Conservation (phyloP, 2,329 filamentous ascomycete genomes). For the Parastagonospora nodorum region DNA sequence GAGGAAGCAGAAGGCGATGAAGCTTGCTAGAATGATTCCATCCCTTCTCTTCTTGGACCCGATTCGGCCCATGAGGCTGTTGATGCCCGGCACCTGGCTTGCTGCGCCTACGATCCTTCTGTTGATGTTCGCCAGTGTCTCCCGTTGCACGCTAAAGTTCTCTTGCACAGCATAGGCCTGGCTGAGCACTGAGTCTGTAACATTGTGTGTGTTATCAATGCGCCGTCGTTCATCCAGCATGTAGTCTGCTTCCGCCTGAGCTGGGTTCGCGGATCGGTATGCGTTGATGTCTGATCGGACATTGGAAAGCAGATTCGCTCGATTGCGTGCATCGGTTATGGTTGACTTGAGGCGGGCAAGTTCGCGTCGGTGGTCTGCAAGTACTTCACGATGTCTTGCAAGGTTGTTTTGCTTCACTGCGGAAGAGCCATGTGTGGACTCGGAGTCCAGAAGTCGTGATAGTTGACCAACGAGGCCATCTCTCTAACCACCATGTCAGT, state of each 20-base stretch:
- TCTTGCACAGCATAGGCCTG: conserved; percentile 98
- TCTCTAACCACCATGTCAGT: conserved; percentile 60
- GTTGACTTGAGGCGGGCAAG: conserved; percentile 73
- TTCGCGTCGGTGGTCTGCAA: conserved; percentile 84
- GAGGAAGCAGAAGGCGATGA: conserved; percentile 91
- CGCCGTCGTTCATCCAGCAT: conserved; percentile 89
- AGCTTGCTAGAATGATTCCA: conserved; percentile 87
- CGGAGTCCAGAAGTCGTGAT: conserved; percentile 87
- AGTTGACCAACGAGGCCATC: conserved; percentile 82
- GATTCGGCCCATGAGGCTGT: conserved; percentile 88
- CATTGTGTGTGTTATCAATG: conserved; percentile 86
- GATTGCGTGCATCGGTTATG: conserved; percentile 78
- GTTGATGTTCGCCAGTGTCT: conserved; percentile 87
- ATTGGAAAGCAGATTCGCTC: conserved; percentile 86
- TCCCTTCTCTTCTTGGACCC: conserved; percentile 94
- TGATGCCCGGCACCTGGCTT: conserved; percentile 90
- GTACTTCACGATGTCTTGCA: conserved; percentile 85
- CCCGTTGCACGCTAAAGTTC: conserved; percentile 83
- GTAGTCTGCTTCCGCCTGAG: conserved; percentile 88
- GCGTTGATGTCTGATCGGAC: conserved; percentile 91
- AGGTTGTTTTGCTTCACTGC: conserved; percentile 98
- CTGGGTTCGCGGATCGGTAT: conserved; percentile 82
- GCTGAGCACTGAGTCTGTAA: conserved; percentile 87
- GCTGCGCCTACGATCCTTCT: conserved; percentile 87
- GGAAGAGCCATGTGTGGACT: conserved; percentile 82